phyloP scores from a whole-genome alignment of 352 stramenopile species.

The Aphanomyces euteiches region DNA sequence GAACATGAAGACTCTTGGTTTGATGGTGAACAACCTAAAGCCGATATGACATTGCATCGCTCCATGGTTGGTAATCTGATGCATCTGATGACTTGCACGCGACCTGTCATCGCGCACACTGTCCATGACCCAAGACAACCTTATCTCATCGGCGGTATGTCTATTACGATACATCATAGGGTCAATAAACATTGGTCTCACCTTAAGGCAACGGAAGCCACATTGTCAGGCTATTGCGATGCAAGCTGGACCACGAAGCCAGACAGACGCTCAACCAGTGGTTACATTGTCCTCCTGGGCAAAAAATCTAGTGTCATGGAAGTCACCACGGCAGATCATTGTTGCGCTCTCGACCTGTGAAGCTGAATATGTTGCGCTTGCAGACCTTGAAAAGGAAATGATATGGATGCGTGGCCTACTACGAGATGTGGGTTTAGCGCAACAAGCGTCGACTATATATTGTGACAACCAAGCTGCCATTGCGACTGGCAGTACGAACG shows the following conservation, averaged over 20 bases:
- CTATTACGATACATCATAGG: neutral
- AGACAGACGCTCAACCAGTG: constrained; percentile 15
- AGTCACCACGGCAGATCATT: neutral
- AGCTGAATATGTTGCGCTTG: constrained; percentile 33
- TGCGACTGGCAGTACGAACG: neutral
- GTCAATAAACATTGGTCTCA: neutral
- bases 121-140: constrained; percentile 7
- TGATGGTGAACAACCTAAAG: neutral
- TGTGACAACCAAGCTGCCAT: constrained; percentile 31
- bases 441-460: constrained; percentile 24
- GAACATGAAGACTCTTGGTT: neutral
- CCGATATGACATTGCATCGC: constrained; percentile 1
- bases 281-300: constrained; percentile 1
- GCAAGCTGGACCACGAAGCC: constrained; percentile 19
- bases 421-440: constrained; percentile 8
- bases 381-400: constrained; percentile 26
- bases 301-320: constrained; percentile 4
- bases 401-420: constrained; percentile 25
- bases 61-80: constrained; percentile 25
- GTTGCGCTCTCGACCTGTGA: constrained; percentile 31
- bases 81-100: constrained; percentile 32
- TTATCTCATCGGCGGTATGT: neutral
- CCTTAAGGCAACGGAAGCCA: neutral
- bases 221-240: neutral
- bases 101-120: constrained; percentile 32